Evolutionary conservation across 768 basidiomycete genomes (phyloP).

Genomic region (Trametes elegans): DNA sequence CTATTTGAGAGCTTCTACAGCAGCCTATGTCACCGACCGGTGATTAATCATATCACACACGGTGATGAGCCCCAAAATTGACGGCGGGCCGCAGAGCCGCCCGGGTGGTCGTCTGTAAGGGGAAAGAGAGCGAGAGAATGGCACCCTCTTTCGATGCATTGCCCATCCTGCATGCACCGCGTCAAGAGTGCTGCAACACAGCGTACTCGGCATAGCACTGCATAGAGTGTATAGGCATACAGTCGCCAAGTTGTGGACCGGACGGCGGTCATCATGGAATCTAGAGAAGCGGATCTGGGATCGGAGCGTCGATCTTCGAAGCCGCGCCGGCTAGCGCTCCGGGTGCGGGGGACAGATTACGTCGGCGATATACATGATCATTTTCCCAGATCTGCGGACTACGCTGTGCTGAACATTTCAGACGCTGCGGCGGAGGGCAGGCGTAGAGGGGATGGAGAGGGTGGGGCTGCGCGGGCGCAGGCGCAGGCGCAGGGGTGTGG

Average conservation of each 20-base stretch:
- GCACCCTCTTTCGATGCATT: too few species aligned
- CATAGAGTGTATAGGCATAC: background rate
- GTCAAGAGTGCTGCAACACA: background rate
- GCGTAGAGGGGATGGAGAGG: too few species aligned
- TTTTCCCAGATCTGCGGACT: slow-evolving; percentile 10
- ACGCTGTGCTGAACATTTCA: slow-evolving; percentile 9
- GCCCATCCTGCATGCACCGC: too few species aligned
- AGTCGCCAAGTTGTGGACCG: background rate
- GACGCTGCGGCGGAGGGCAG: background rate
- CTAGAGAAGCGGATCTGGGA: slow-evolving; percentile 23
- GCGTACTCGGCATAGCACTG: background rate
- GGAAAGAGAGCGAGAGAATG: background rate
- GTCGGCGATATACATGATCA: slow-evolving; percentile 10
- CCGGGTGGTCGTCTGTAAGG: background rate
- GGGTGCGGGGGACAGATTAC: slow-evolving; percentile 14
- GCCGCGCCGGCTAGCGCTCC: slow-evolving; percentile 8
- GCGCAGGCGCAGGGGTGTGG: background rate
- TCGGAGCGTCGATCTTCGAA: slow-evolving; percentile 20
- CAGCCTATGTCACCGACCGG: background rate
- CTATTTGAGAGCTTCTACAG: too few species aligned
- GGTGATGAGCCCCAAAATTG: background rate
- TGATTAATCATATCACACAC: background rate
- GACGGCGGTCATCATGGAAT: slow-evolving; percentile 15
- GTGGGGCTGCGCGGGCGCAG: too few species aligned
- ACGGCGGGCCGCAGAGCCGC: background rate